Percentiles rank a stretch among this genome's conserved stretches.
Evolutionary conservation across 2,329 filamentous ascomycete species (phyloP).

Genomic region (Lachnellula arida): DNA sequence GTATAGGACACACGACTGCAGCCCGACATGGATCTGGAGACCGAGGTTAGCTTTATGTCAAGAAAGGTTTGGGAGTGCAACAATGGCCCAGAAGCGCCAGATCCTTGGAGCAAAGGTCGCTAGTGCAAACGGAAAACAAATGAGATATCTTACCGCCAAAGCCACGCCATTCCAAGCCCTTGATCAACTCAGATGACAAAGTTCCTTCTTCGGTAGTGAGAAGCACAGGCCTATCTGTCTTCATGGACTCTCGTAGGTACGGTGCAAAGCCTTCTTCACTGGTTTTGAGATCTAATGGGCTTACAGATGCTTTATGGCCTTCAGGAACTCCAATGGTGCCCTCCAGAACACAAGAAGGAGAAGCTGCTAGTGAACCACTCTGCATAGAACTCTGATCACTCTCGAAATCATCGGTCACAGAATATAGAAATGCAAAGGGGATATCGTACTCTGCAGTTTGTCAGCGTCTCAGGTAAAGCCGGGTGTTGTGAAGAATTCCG

Average conservation of each 20-base stretch:
- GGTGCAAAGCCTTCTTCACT: slow-evolving; percentile 71
- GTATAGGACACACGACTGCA: slow-evolving; percentile 73
- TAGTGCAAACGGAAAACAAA: too few relatives aligned
- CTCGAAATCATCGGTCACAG: slow-evolving; percentile 64
- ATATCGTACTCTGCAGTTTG: slow-evolving; percentile 54
- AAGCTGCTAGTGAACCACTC: slow-evolving; percentile 58
- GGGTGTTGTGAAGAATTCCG: not conserved
- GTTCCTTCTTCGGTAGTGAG: slow-evolving; percentile 63
- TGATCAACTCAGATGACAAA: slow-evolving; percentile 58
- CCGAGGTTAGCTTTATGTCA: too few relatives aligned
- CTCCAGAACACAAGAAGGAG: slow-evolving; percentile 64
- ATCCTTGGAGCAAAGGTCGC: too few relatives aligned
- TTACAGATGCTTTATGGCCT: slow-evolving; percentile 56
- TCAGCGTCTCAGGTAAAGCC: slow-evolving; percentile 1
- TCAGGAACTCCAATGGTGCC: slow-evolving; percentile 64
- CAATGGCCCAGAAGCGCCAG: too few relatives aligned
- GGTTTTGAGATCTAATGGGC: slow-evolving; percentile 62
- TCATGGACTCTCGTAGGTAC: slow-evolving; percentile 72
- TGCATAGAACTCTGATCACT: slow-evolving; percentile 69
- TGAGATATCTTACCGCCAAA: slow-evolving; percentile 45
- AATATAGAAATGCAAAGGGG: slow-evolving; percentile 74
- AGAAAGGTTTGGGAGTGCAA: too few relatives aligned
- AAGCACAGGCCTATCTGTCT: slow-evolving; percentile 60
- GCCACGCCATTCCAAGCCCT: slow-evolving; percentile 64
- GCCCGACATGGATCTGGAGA: slow-evolving; percentile 53